These are phyloP conservation scores for Cynanchum wilfordii DNA, from an alignment of 257 asterid genomes.

Conservation along the genomic window DNA sequence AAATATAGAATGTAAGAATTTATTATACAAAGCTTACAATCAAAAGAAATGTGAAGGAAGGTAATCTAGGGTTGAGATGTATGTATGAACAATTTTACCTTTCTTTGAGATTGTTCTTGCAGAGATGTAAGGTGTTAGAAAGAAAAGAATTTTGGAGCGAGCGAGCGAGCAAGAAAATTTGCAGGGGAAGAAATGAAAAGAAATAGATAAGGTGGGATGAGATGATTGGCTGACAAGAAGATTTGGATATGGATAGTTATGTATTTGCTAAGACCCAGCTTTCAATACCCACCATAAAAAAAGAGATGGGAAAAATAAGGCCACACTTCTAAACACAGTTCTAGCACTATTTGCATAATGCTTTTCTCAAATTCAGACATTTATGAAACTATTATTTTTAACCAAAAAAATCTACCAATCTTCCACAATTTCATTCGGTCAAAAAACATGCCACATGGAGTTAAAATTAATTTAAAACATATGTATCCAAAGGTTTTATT, in stretches of 20 bases:
- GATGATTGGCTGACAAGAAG: constrained; percentile 57
- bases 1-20: constrained; percentile 14
- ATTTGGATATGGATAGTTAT: constrained; percentile 31
- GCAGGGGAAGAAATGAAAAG: constrained; percentile 36
- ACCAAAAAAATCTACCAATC: too few species aligned
- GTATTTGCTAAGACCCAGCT: constrained; percentile 10
- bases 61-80: neutral
- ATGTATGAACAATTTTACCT: constrained; percentile 22
- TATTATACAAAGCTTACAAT: neutral
- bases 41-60: neutral
- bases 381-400: too few species aligned
- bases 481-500: too few species aligned
- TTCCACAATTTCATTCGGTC: too few species aligned
- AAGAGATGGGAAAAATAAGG: neutral
- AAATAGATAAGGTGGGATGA: constrained; percentile 55
- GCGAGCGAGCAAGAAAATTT: constrained; percentile 28
- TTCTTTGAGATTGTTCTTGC: constrained; percentile 19
- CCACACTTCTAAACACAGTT: neutral
- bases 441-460: too few species aligned
- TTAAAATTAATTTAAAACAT: too few species aligned
- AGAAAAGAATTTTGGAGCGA: constrained; percentile 35
- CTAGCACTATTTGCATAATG: neutral
- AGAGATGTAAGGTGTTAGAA: constrained; percentile 18
- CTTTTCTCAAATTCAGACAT: neutral
- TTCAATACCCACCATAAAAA: constrained; percentile 30